phyloP scores from a whole-genome alignment of 805 yeast genomes.

The Candida wancherniae region DNA sequence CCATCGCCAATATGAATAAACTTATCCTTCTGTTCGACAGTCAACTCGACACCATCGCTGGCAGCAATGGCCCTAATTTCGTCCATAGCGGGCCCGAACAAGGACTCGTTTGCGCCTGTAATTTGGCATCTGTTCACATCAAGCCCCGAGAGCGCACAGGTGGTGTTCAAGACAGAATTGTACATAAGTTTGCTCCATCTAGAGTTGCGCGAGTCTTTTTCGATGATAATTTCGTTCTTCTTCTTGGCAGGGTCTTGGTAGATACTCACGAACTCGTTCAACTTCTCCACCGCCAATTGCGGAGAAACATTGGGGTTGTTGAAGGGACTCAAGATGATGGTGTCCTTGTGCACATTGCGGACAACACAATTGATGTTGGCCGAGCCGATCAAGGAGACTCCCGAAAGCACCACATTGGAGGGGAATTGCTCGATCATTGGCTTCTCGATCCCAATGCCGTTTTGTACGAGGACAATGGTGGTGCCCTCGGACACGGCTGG shows the following conservation, averaged over 20 bases:
- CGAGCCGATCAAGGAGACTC: constrained; percentile 61
- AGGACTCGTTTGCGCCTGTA: constrained; percentile 24
- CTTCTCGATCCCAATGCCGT: constrained; percentile 60
- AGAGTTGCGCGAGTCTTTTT: constrained; percentile 26
- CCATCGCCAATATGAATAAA: constrained; percentile 48
- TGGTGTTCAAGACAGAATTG: constrained; percentile 33
- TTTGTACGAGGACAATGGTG: constrained; percentile 55
- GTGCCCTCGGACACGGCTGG: constrained; percentile 27
- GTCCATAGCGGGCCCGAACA: constrained; percentile 56
- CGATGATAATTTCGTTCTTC: constrained; percentile 23
- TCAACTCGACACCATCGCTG: constrained; percentile 58
- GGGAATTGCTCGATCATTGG: constrained; percentile 53
- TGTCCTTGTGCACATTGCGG: constrained; percentile 48
- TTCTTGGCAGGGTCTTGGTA: constrained; percentile 25
- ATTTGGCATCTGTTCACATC: constrained; percentile 37
- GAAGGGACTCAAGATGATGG: constrained; percentile 49
- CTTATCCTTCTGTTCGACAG: constrained; percentile 42
- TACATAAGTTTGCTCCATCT: constrained; percentile 39
- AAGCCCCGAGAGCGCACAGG: constrained; percentile 28
- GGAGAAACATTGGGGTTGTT: constrained; percentile 22
- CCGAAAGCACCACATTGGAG: constrained; percentile 48
- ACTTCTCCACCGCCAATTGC: constrained; percentile 11
- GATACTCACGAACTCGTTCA: constrained; percentile 22
- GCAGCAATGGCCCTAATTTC: constrained; percentile 64
- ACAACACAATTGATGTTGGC: constrained; percentile 46